These are phyloP conservation scores for Mortierella sp. DNA, from an alignment of 371 early-diverging fungal species.

Conservation along the genomic window DNA sequence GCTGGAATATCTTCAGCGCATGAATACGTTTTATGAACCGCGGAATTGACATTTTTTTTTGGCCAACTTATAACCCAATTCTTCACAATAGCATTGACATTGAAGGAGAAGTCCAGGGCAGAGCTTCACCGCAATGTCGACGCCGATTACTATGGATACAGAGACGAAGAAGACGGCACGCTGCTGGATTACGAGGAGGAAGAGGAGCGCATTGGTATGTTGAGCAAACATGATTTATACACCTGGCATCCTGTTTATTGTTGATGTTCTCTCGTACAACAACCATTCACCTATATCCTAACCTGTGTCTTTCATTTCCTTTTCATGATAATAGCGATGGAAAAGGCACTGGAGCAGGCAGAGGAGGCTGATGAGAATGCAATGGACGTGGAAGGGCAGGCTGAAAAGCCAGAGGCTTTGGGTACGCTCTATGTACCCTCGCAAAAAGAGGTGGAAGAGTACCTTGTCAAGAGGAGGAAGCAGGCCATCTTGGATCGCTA, in stretches of 20 bases:
- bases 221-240: neutral
- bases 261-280: too few species aligned
- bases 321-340: constrained; percentile 28
- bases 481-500: constrained; percentile 65
- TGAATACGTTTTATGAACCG: neutral
- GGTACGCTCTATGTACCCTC: constrained; percentile 67
- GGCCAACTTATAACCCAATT: neutral
- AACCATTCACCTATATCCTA: neutral
- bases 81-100: constrained; percentile 28
- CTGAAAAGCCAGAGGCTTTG: constrained; percentile 33
- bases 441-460: constrained; percentile 83
- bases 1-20: neutral
- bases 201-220: constrained; percentile 64
- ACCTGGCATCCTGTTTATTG: neutral
- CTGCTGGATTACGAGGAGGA: constrained; percentile 86
- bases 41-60: neutral
- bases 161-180: constrained; percentile 92
- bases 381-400: constrained; percentile 58
- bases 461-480: constrained; percentile 77
- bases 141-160: constrained; percentile 96
- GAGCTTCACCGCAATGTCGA: constrained; percentile 89
- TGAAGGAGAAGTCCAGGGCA: constrained; percentile 68
- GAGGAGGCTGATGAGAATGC: constrained; percentile 48
- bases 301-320: neutral
- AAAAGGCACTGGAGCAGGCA: constrained; percentile 43